A percentile compares a stretch with the other conserved stretches of the same genome.
Evolutionary conservation across 768 basidiomycete species (phyloP).

Genomic region (Jaapia argillacea): DNA sequence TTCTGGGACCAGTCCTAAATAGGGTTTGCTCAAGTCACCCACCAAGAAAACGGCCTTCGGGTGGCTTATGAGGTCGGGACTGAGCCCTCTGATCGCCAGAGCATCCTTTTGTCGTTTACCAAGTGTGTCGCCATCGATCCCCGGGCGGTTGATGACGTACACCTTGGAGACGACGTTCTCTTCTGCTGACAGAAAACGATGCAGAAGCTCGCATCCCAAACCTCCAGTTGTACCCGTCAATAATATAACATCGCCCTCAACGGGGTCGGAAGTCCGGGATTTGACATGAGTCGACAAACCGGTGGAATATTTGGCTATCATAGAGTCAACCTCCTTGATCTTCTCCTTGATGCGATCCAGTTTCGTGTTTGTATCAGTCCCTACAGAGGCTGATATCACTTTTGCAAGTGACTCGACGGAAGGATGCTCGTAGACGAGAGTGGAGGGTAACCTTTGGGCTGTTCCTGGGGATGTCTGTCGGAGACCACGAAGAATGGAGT

Average conservation of each 20-base stretch:
- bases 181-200: slow-evolving; percentile 13
- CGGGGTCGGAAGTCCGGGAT: not conserved
- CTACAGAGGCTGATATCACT: not conserved
- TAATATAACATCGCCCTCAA: slow-evolving; percentile 16
- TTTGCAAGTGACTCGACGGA: slow-evolving; percentile 16
- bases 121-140: not conserved
- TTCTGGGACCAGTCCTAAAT: slow-evolving; percentile 18
- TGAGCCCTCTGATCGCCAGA: slow-evolving; percentile 21
- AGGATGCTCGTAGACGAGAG: slow-evolving; percentile 18
- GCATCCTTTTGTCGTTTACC: slow-evolving; percentile 16
- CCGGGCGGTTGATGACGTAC: slow-evolving; percentile 19
- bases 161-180: slow-evolving; percentile 10
- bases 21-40: slow-evolving; percentile 12
- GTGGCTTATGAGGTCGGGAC: slow-evolving; percentile 15
- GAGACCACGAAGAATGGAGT: slow-evolving; percentile 17
- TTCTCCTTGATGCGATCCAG: not conserved
- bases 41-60: slow-evolving; percentile 24
- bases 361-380: not conserved
- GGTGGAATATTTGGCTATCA: slow-evolving; percentile 7
- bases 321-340: slow-evolving; percentile 1
- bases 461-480: slow-evolving; percentile 10
- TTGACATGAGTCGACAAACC: slow-evolving; percentile 8
- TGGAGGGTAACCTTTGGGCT: slow-evolving; percentile 9
- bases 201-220: slow-evolving; percentile 21
- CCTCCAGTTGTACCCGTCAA: slow-evolving; percentile 25